These are phyloP conservation scores for Candolleomyces efflorescens DNA, from an alignment of 768 basidiomycete species.

Conservation along the genomic window DNA sequence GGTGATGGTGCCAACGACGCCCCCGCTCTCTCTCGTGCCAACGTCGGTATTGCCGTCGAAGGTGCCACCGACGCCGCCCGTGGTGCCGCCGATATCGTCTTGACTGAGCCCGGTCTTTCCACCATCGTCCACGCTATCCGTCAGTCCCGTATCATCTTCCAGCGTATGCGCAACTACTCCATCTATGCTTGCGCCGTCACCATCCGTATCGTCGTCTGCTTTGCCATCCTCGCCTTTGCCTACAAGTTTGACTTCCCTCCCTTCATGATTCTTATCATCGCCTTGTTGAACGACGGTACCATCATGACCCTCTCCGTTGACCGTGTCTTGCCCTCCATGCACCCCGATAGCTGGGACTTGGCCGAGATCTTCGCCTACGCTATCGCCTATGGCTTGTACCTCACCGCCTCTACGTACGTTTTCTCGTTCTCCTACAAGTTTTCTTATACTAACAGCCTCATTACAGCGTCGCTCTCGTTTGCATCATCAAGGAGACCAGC, in stretches of 20 bases:
- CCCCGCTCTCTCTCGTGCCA: conserved; percentile 95
- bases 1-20: conserved; percentile 99
- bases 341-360: conserved; percentile 96
- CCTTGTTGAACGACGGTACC: conserved; percentile 95
- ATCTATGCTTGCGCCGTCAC: conserved; percentile 96
- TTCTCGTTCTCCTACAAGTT: not conserved
- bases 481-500: conserved; percentile 77
- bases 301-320: conserved; percentile 98
- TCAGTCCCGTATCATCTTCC: conserved; percentile 98
- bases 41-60: conserved; percentile 99
- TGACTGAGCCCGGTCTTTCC: conserved; percentile 97
- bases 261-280: conserved; percentile 99
- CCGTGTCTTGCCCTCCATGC: conserved; percentile 89
- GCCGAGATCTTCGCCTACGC: conserved; percentile 96
- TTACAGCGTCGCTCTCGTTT: conserved; percentile 66
- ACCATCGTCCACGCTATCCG: conserved; percentile 99
- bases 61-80: conserved; percentile 99
- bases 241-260: conserved; percentile 99
- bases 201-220: conserved; percentile 98
- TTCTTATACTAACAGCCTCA: conserved; percentile 10
- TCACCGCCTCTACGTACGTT: conserved; percentile 85
- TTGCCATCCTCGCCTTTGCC: conserved; percentile 91
- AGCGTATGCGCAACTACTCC: conserved; percentile 99
- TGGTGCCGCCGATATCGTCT: conserved; percentile 96
- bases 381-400: conserved; percentile 90